Percentiles rank a stretch among this genome's conserved stretches.
Conservation (phyloP, 345 rosid species). For the Gossypium bickii region DNA sequence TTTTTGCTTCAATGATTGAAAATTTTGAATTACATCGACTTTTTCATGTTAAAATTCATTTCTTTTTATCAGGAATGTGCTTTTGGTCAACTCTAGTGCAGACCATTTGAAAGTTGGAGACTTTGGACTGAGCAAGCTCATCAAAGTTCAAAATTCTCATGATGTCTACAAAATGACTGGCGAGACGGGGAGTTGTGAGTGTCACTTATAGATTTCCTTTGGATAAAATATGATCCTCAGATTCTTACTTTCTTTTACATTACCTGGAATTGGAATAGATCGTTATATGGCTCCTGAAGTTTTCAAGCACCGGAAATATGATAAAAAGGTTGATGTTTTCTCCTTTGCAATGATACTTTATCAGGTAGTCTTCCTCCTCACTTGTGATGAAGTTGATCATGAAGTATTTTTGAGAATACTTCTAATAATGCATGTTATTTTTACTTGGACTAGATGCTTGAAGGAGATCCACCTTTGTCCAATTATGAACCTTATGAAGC, state of each 20-base stretch:
- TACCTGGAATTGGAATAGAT: slow-evolving; percentile 40
- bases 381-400: neutral
- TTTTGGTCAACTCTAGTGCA: slow-evolving; percentile 86
- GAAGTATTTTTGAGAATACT: slow-evolving; percentile 16
- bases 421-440: slow-evolving; percentile 17
- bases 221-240: slow-evolving; percentile 11
- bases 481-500: slow-evolving; percentile 92
- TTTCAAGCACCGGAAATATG: slow-evolving; percentile 91
- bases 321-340: slow-evolving; percentile 98
- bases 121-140: slow-evolving; percentile 12
- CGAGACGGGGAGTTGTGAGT: slow-evolving; percentile 98
- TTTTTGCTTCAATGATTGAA: slow-evolving; percentile 1
- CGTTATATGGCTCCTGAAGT: slow-evolving; percentile 99
- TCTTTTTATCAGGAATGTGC: slow-evolving; percentile 71
- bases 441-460: slow-evolving; percentile 69
- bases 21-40: neutral
- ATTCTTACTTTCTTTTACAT: slow-evolving; percentile 22
- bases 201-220: slow-evolving; percentile 16
- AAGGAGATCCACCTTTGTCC: slow-evolving; percentile 88
- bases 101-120: slow-evolving; percentile 94
- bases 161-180: slow-evolving; percentile 97
- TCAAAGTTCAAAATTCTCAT: slow-evolving; percentile 35
- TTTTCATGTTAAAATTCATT: slow-evolving; percentile 1
- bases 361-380: slow-evolving; percentile 51
- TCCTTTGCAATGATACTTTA: slow-evolving; percentile 95